phyloP scores from a whole-genome alignment of 495 filamentous ascomycete genomes.

The Elasticomyces elasticus region DNA sequence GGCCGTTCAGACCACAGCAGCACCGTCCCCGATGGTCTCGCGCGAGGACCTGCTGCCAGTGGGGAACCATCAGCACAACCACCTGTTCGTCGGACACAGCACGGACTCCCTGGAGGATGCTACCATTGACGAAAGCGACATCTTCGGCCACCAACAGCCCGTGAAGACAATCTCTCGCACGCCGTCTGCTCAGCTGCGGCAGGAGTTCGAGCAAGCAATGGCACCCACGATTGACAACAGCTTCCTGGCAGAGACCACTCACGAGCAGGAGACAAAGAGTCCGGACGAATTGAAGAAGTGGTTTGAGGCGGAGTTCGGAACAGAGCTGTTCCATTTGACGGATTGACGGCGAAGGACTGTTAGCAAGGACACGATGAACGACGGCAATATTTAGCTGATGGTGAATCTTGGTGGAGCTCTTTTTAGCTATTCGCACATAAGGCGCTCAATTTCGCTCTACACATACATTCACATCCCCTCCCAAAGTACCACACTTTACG shows the following conservation, averaged over 20 bases:
- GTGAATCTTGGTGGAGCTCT: neutral
- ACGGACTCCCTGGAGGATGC: neutral
- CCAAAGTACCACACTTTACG: neutral
- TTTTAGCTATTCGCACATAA: neutral
- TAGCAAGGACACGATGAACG: neutral
- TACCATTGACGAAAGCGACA: neutral
- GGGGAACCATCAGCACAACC: neutral
- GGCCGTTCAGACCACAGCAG: neutral
- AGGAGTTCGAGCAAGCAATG: neutral
- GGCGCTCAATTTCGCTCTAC: neutral
- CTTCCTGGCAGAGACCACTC: neutral
- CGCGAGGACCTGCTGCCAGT: neutral
- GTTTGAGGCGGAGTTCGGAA: slow-evolving; percentile 9
- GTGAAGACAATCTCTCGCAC: neutral
- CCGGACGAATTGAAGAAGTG: slow-evolving; percentile 8
- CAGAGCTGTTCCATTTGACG: slow-evolving; percentile 6
- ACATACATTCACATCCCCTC: neutral
- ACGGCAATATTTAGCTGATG: too few relatives aligned
- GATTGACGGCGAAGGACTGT: slow-evolving; percentile 1
- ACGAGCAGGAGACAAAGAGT: neutral
- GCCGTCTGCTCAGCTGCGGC: neutral
- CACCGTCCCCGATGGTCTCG: neutral
- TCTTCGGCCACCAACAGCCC: neutral
- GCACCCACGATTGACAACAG: neutral
- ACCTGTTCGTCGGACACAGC: slow-evolving; percentile 7